phyloP scores from a whole-genome alignment of 2,329 filamentous ascomycete species.

The Hypomyces rosellus region DNA sequence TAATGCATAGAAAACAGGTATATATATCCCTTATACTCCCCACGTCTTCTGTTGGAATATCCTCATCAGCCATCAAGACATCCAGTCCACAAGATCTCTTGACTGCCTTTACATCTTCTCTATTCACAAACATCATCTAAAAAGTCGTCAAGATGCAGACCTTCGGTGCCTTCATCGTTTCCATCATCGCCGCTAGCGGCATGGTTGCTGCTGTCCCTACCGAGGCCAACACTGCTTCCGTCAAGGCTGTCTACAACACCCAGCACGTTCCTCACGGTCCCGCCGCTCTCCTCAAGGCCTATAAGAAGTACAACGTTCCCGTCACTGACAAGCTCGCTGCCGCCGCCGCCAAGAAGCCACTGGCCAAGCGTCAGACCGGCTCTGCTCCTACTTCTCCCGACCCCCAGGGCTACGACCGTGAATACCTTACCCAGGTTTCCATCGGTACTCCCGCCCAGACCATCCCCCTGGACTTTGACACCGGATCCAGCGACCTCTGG shows the following conservation, averaged over 20 bases:
- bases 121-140: neutral
- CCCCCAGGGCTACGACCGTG: slow-evolving; percentile 8
- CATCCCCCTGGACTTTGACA: slow-evolving; percentile 17
- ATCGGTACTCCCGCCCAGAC: slow-evolving; percentile 17
- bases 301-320: slow-evolving; percentile 13
- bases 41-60: neutral
- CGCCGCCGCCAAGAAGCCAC: slow-evolving; percentile 1
- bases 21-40: slow-evolving; percentile 4
- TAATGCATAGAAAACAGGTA: neutral
- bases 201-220: slow-evolving; percentile 12
- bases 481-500: slow-evolving; percentile 23
- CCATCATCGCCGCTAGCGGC: slow-evolving; percentile 14
- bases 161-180: slow-evolving; percentile 16
- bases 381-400: slow-evolving; percentile 10
- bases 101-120: neutral
- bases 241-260: slow-evolving; percentile 10
- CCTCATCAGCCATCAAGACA: slow-evolving; percentile 7
- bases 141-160: slow-evolving; percentile 14
- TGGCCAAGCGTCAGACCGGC: slow-evolving; percentile 12
- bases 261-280: slow-evolving; percentile 11
- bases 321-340: slow-evolving; percentile 8
- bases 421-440: slow-evolving; percentile 14
- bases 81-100: slow-evolving; percentile 2
- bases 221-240: slow-evolving; percentile 6
- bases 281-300: slow-evolving; percentile 13